Evolutionary conservation across 2,329 filamentous ascomycete species (phyloP).

Genomic region (Aureobasidium sp.): DNA sequence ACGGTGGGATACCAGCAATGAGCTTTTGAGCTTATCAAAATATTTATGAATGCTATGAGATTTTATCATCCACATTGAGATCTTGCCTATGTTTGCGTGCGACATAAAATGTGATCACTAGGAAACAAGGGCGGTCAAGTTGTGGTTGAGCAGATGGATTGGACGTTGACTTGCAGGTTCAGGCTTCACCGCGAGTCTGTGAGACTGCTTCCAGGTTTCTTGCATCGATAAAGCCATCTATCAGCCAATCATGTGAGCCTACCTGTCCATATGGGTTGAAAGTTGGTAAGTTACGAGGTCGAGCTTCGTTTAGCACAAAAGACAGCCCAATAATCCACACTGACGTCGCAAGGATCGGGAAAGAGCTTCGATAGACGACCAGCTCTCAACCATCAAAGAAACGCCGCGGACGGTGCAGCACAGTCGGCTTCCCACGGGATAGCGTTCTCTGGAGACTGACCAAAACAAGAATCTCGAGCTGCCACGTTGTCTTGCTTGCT

Average conservation of each 20-base stretch:
- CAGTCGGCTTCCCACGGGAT: conserved; percentile 2
- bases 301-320: neutral
- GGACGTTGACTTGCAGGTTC: neutral
- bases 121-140: neutral
- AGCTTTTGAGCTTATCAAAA: neutral
- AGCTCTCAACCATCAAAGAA: neutral
- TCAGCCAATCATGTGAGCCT: neutral
- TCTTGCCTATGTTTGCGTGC: neutral
- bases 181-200: neutral
- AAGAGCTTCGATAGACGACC: neutral
- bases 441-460: neutral
- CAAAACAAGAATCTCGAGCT: neutral
- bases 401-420: neutral
- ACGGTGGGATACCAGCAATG: conserved; percentile 10
- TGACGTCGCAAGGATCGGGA: neutral
- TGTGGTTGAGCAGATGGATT: neutral
- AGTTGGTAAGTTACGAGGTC: neutral
- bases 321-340: neutral
- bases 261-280: neutral
- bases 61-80: neutral
- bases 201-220: neutral
- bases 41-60: conserved; percentile 13
- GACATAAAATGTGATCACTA: neutral
- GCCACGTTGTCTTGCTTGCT: conserved; percentile 1
- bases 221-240: neutral